Base-by-base conservation (phyloP, 352 stramenopile species). In the Saprolegnia parasitica region DNA sequence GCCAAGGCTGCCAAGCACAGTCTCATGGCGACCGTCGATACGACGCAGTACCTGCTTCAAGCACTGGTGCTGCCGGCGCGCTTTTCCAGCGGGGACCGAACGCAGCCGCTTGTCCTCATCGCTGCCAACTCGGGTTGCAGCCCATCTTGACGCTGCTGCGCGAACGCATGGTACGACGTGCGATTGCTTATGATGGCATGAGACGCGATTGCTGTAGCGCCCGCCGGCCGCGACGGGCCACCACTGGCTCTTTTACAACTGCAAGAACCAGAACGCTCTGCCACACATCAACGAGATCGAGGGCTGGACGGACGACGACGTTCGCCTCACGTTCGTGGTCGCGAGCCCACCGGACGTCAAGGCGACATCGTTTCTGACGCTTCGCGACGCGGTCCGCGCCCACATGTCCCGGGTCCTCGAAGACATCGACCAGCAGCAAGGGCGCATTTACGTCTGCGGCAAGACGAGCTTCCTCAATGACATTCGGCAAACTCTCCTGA, bases 91-190 rank as follows among this genome's bases (percentile, higher is more conserved):
- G 68, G 78, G 45, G 80, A 98, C 71, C 56, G 88, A 0, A 71
- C 85, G 26, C 95, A 82, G 45, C 97, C 97, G 11, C 89, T 99
- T 46, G 91, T 99, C 24, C 63, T 95, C 29, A 96, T 99, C 65
- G 96, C 97, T 3, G 95, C 96, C 0, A 97, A 97, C 32, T 99
- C 97, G 18, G 97, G 97, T 96, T 99, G 55, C 97, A 96, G 20
- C 96, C 97, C 0, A 98, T 99, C 92, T 83, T 96, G 49, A 96
- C 96, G 2, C 90, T 99, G 71, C 76, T 99, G 32, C 96, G 99
- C 72, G 96, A 99, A 76, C 87, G 96, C 65, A 4, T 60, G 3
- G 52, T 60, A 60, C 11, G 52, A n/a, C n/a, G n/a, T n/a, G n/a
- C n/a, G n/a, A n/a, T n/a, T n/a, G n/a, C n/a, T n/a, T n/a, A n/a